Percentiles rank a stretch among this genome's conserved stretches.
These are phyloP conservation scores for Dothistroma pini DNA, from an alignment of 2,329 filamentous ascomycete genomes.

Conservation along the genomic window DNA sequence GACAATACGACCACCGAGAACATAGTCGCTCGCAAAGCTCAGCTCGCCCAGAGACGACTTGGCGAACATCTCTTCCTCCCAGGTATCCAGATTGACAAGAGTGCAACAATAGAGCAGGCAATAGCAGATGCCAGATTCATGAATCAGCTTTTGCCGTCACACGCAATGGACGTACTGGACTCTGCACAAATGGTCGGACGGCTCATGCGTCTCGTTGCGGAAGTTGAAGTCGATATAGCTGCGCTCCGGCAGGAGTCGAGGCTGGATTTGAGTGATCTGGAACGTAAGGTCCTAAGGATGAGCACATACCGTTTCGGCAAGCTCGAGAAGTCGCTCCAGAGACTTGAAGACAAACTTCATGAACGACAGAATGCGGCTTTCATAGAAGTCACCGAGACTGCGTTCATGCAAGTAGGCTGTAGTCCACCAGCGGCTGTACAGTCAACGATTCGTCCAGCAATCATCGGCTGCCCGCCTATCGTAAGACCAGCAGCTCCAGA, in stretches of 20 bases:
- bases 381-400: neutral
- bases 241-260: neutral
- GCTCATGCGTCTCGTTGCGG: neutral
- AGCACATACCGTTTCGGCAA: neutral
- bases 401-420: neutral
- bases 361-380: neutral
- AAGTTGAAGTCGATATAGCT: neutral
- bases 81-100: neutral
- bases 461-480: neutral
- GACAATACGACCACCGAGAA: neutral
- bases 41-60: neutral
- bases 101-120: neutral
- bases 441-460: neutral
- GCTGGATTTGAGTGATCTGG: neutral
- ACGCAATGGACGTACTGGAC: neutral
- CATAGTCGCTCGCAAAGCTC: neutral
- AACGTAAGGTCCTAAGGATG: neutral
- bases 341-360: neutral
- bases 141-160: neutral
- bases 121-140: neutral
- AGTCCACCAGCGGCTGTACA: neutral
- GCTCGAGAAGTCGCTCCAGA: neutral
- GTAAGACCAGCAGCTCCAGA: neutral
- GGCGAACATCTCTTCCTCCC: neutral
- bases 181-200: neutral